Percentiles rank a stretch among this genome's conserved stretches.
These are phyloP conservation scores for Coelastrella sp. DNA, from an alignment of 139 green algal species.

Conservation along the genomic window DNA sequence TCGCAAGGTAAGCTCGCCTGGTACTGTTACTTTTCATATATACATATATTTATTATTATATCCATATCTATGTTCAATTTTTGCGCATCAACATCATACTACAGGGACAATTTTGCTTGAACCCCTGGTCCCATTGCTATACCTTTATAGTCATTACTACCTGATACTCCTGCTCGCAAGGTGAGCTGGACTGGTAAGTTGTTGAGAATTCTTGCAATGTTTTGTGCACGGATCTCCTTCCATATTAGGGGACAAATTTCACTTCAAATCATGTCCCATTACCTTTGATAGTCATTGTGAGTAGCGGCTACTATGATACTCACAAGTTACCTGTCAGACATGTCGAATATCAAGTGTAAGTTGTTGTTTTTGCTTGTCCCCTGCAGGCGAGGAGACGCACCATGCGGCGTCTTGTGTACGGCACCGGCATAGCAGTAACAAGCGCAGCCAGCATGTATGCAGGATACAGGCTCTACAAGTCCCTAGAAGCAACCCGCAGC, in stretches of 20 bases:
- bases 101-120: neutral
- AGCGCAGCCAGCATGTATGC: constrained; percentile 12
- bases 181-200: constrained; percentile 13
- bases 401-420: constrained; percentile 26
- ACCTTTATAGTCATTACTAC: neutral
- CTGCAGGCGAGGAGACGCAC: constrained; percentile 29
- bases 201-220: too few relatives aligned
- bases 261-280: too few relatives aligned
- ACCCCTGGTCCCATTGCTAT: neutral
- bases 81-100: neutral
- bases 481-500: neutral
- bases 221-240: too few relatives aligned
- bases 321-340: neutral
- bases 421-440: constrained; percentile 12
- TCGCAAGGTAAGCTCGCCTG: constrained; percentile 22
- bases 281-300: too few relatives aligned
- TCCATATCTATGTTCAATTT: neutral
- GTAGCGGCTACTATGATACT: too few relatives aligned
- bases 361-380: neutral
- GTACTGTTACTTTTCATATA: neutral
- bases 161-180: constrained; percentile 45
- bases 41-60: neutral
- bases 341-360: neutral
- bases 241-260: too few relatives aligned
- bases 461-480: constrained; percentile 30